A percentile compares a stretch with the other conserved stretches of the same genome.
These are phyloP conservation scores for Barbarea vulgaris DNA, from an alignment of 345 rosid genomes.

Conservation along the genomic window DNA sequence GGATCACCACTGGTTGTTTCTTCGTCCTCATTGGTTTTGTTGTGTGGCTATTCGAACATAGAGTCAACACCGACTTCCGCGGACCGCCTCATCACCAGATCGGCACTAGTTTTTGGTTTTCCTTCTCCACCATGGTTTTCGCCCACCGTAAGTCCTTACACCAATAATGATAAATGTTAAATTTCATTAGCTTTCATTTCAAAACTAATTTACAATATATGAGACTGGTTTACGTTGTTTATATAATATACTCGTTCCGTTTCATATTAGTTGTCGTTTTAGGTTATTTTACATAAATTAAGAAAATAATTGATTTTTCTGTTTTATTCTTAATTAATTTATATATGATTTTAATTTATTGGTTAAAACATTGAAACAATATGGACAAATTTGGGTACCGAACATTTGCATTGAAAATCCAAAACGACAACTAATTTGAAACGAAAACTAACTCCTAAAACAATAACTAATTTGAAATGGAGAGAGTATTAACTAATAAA, in stretches of 20 bases:
- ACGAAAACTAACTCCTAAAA: too few species aligned
- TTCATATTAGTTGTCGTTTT: too few species aligned
- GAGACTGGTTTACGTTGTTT: neutral
- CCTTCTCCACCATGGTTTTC: constrained; percentile 42
- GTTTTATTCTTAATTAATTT: too few species aligned
- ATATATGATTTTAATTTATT: too few species aligned
- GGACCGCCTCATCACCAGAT: constrained; percentile 45
- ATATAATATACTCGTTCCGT: neutral
- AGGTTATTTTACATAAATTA: too few species aligned
- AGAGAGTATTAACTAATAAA: neutral
- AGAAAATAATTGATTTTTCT: too few species aligned
- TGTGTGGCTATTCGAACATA: constrained; percentile 75
- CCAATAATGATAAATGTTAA: neutral
- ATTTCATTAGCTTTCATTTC: neutral
- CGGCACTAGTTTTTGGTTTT: constrained; percentile 42
- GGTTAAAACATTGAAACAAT: too few species aligned
- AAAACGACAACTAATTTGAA: too few species aligned
- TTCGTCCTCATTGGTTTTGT: constrained; percentile 59
- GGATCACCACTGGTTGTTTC: constrained; percentile 60
- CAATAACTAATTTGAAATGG: too few species aligned
- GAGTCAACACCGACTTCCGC: constrained; percentile 64
- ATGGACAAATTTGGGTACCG: too few species aligned
- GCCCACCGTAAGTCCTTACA: constrained; percentile 37
- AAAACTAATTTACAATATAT: neutral
- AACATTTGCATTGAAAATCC: too few species aligned